Percentiles rank a stretch among this genome's conserved stretches.
Evolutionary conservation across 768 basidiomycete genomes (phyloP).

Genomic region (Mycena alexandri): DNA sequence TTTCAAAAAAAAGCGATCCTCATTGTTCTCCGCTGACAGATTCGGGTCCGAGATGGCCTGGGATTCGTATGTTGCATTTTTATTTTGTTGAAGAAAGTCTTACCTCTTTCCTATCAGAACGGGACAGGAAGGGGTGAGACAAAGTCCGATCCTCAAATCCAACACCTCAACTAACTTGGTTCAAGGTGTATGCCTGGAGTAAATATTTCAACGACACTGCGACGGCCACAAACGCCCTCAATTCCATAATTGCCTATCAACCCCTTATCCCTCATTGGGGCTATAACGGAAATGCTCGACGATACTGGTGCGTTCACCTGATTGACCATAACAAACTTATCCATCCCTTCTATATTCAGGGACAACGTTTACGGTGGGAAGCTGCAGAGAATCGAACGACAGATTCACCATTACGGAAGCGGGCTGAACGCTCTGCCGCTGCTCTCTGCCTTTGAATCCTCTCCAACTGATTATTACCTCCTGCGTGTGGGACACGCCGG

Average conservation of each 20-base stretch:
- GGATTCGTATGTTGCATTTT: conserved; percentile 49
- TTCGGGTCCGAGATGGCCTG: conserved; percentile 74
- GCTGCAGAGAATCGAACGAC: conserved; percentile 65
- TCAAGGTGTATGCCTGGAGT: conserved; percentile 58
- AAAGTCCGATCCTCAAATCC: neutral
- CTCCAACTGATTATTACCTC: conserved; percentile 63
- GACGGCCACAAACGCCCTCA: conserved; percentile 65
- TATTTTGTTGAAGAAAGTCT: neutral
- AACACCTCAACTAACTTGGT: neutral
- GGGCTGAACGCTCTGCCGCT: conserved; percentile 69
- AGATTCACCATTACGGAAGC: conserved; percentile 71
- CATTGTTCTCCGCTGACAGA: conserved; percentile 41
- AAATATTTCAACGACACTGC: conserved; percentile 65
- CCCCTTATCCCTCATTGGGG: conserved; percentile 72
- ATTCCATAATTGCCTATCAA: conserved; percentile 69
- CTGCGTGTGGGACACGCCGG: conserved; percentile 68
- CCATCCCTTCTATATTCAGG: conserved; percentile 46
- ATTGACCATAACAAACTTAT: neutral
- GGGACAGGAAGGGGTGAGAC: conserved; percentile 65
- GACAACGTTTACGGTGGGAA: conserved; percentile 71
- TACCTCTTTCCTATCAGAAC: conserved; percentile 41
- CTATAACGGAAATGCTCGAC: conserved; percentile 69
- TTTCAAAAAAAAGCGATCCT: conserved; percentile 8
- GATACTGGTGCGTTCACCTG: conserved; percentile 59
- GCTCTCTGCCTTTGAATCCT: conserved; percentile 60